Evolutionary conservation across 2,329 filamentous ascomycete genomes (phyloP).

Genomic region (Pseudocercospora musae): DNA sequence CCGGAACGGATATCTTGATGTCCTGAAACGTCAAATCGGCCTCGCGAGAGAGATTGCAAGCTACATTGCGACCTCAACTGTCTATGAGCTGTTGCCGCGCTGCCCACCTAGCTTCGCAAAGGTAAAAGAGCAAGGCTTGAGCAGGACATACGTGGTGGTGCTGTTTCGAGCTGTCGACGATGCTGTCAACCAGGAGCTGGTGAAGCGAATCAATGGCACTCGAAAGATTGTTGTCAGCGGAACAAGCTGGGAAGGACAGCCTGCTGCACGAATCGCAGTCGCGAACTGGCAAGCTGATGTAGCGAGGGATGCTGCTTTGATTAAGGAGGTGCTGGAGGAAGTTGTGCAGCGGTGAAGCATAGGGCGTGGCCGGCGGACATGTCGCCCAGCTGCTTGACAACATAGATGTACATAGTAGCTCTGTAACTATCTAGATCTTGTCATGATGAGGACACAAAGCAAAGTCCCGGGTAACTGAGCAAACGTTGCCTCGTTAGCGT

Average conservation of each 20-base stretch:
- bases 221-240: slow-evolving; percentile 78
- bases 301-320: slow-evolving; percentile 62
- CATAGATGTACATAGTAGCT: no score
- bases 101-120: slow-evolving; percentile 26
- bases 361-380: not conserved
- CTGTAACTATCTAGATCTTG: no score
- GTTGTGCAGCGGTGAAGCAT: slow-evolving; percentile 1
- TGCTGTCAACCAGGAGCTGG: slow-evolving; percentile 62
- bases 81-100: slow-evolving; percentile 64
- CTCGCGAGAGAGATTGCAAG: slow-evolving; percentile 66
- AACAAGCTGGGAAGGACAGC: slow-evolving; percentile 69
- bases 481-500: not conserved
- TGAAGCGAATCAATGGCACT: slow-evolving; percentile 67
- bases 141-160: slow-evolving; percentile 66
- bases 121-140: slow-evolving; percentile 42
- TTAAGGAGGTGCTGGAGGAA: slow-evolving; percentile 57
- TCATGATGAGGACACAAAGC: not conserved
- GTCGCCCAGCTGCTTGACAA: not conserved
- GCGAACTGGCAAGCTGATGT: slow-evolving; percentile 79
- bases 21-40: slow-evolving; percentile 69
- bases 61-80: slow-evolving; percentile 58
- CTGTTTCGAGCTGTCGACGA: slow-evolving; percentile 71
- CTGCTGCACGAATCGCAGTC: slow-evolving; percentile 79
- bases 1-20: slow-evolving; percentile 60
- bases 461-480: not conserved